Conservation (phyloP, 345 rosid species). For the Acer campestre region DNA sequence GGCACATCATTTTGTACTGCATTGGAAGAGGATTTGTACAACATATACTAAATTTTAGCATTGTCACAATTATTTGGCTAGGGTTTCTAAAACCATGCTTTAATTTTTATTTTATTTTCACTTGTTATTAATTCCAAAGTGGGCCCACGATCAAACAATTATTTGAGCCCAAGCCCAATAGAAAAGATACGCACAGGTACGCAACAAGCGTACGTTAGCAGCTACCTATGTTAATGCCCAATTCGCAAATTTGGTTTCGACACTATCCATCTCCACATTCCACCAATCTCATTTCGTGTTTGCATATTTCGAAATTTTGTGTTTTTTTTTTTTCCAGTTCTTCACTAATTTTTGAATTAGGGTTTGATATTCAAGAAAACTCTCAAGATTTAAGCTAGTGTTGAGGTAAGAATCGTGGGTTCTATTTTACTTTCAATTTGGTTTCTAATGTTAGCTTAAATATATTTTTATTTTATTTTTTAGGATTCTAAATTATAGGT, state of each 20-base stretch:
- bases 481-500: background rate
- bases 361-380: slow-evolving; percentile 5
- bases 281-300: background rate
- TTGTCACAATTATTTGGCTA: too few relatives aligned
- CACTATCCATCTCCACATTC: background rate
- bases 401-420: slow-evolving; percentile 21
- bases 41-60: too few relatives aligned
- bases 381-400: slow-evolving; percentile 12
- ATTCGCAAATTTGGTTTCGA: background rate
- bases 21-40: too few relatives aligned
- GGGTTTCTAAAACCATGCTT: background rate
- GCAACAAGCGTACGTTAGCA: slow-evolving; percentile 24
- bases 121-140: background rate
- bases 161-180: background rate
- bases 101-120: background rate
- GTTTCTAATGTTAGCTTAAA: background rate
- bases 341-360: slow-evolving; percentile 2
- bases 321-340: background rate
- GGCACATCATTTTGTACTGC: too few relatives aligned
- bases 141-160: background rate
- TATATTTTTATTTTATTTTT: background rate
- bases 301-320: background rate
- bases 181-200: background rate
- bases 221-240: slow-evolving; percentile 9
- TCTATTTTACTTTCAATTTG: background rate